Base-by-base conservation (phyloP, 2,329 filamentous ascomycete species). In the Xylaria sp. region DNA sequence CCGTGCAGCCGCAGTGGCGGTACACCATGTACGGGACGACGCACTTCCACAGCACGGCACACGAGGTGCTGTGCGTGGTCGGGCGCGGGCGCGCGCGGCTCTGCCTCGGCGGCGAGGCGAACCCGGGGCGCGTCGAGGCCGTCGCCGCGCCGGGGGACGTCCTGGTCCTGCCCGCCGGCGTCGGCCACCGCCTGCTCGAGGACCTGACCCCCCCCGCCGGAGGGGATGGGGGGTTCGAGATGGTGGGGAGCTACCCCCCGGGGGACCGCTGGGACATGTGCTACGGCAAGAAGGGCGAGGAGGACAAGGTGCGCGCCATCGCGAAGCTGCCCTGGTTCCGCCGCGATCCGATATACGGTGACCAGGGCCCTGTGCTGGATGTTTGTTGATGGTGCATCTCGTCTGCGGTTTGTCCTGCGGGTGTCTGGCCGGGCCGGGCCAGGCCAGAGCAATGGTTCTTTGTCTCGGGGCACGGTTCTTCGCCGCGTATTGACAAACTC, bases 211-310 rank as follows among this genome's bases (percentile, higher is more conserved):
- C n/a, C n/a, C n/a, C n/a, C 24, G 24, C 5, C 1, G 19, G 16
- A 11, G 39, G 39, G 3, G 55, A 42, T 11, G 76, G n/a, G n/a
- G n/a, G 72, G 1, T 90, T 90, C 65, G 72, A 82, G 65, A 88
- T 89, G 86, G 80, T 90, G 0, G 87, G 87, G 1, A 79, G 78
- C 44, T 89, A 90, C 74, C 86, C 85, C 0, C 72, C 60, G 20
- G 80, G 78, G 0, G 73, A 72, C 16, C 77, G 74, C 17, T 90
- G 85, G 85, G 86, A 90, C 69, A 89, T 90, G 87, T 89, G 86
- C 62, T 88, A 89, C 72, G 87, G 86, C 1, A 75, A 74, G 47
- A 63, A 74, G 37, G 81, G 76, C 0, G 86, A 88, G 65, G 79
- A 82, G 64, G 67, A 69, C 6, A 81, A 81, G 62, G 69, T 80